phyloP scores from a whole-genome alignment of 2,329 filamentous ascomycete genomes.

The Celoporthe dispersa region DNA sequence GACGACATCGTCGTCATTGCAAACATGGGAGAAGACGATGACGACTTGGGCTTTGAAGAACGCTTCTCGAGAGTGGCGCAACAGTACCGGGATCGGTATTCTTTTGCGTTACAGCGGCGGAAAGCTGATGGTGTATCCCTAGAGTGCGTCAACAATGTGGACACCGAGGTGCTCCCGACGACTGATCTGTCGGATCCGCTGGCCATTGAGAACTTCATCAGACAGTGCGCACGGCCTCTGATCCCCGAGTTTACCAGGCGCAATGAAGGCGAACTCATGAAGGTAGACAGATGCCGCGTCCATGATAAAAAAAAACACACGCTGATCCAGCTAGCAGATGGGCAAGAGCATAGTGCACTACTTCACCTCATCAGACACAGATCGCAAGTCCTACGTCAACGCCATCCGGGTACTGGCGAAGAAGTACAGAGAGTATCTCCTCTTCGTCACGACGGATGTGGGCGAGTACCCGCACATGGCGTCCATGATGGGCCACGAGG shows the following conservation, averaged over 20 bases:
- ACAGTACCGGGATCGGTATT: constrained; percentile 45
- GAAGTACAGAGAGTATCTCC: constrained; percentile 51
- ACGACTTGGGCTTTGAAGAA: constrained; percentile 37
- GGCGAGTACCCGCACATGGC: constrained; percentile 51
- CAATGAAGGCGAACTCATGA: constrained; percentile 48
- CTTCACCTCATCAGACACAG: constrained; percentile 38
- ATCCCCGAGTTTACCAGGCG: constrained; percentile 51
- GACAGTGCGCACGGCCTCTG: constrained; percentile 43
- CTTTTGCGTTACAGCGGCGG: constrained; percentile 44
- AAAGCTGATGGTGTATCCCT: constrained; percentile 30
- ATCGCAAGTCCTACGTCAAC: constrained; percentile 42
- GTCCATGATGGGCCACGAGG: constrained; percentile 43
- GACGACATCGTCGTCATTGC: constrained; percentile 51
- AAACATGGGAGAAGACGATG: constrained; percentile 39
- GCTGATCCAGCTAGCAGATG: constrained; percentile 23
- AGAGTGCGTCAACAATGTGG: constrained; percentile 47
- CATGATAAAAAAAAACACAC: constrained; percentile 34
- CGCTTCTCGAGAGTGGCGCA: constrained; percentile 42
- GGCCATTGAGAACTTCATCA: constrained; percentile 44
- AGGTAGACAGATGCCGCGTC: constrained; percentile 35
- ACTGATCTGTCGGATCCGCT: constrained; percentile 40
- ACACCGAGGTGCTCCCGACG: constrained; percentile 41
- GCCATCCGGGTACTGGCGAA: constrained; percentile 47
- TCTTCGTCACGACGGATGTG: constrained; percentile 52
- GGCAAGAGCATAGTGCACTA: constrained; percentile 40